phyloP scores from a whole-genome alignment of 2,329 filamentous ascomycete species.

The Dryadomyces sulphureus region DNA sequence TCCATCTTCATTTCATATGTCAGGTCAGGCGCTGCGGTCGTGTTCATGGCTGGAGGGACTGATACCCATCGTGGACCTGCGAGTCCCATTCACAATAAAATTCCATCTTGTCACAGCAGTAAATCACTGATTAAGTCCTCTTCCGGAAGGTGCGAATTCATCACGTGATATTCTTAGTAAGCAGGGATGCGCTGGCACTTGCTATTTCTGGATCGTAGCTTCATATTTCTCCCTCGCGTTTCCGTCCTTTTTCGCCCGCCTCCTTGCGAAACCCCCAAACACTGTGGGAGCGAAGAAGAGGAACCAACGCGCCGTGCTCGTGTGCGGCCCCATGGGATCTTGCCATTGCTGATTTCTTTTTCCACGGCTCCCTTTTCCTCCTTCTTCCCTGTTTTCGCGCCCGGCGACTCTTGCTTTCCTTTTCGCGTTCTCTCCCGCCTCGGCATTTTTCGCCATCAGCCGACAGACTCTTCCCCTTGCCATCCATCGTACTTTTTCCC shows the following conservation, averaged over 20 bases:
- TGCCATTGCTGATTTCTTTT: background rate
- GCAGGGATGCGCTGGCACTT: background rate
- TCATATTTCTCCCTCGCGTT: background rate
- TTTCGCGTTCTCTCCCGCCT: slow-evolving; percentile 1
- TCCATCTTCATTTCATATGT: no score
- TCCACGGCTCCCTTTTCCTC: background rate
- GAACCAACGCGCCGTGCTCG: background rate
- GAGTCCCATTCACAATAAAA: no score
- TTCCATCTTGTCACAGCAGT: no score
- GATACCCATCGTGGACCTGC: no score
- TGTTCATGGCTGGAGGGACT: no score
- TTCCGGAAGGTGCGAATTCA: background rate
- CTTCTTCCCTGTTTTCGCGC: background rate
- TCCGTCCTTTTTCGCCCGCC: background rate
- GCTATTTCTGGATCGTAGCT: background rate
- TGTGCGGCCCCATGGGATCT: background rate
- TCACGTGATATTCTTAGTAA: background rate
- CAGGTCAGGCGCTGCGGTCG: no score
- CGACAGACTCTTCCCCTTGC: background rate
- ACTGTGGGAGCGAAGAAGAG: background rate
- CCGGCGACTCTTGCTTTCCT: background rate
- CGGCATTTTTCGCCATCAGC: background rate
- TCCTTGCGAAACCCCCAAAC: background rate
- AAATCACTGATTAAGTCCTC: background rate
- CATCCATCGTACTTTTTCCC: slow-evolving; percentile 2